Evolutionary conservation across 1,284 basidiomycete species (phyloP), one percentile per base, ranked within the genome.

Genomic region (Exobasidium rhododendri): DNA sequence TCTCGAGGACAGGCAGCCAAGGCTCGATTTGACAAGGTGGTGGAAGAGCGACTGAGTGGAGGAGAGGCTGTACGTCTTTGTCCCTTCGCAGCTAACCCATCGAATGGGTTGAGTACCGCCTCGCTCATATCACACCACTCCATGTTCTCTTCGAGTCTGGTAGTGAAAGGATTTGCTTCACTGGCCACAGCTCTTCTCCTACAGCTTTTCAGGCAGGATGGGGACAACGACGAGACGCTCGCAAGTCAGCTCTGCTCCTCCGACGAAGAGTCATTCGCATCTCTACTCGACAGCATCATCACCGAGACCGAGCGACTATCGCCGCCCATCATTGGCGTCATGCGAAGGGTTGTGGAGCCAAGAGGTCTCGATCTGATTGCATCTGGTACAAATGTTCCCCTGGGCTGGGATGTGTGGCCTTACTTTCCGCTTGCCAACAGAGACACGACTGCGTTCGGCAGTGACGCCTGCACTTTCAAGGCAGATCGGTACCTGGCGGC

Each of bases 111-210:
- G 17, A 40, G 35, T 17, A 40, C 35, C 17, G 35, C 35, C 7
- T 40, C 35, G 17, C 35, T 40, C 35, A 17, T 40, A 40, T 53
- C 51, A 17, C 51, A 26, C 35, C 51, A 53, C 28, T 29, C 51
- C 28, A 53, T 53, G 51, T 53, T 53, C 28, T 53, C 51, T 40
- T 53, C 51, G 20, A 26, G 13, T 31, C 28, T 53, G n/a, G 51
- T 31, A 6, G 51, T 50, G 24, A 50, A 50, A 31, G 47, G 10
- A 26, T 50, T 50, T 50, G 47, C 47, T 50, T 50, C 47, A 31
- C 7, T 50, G 7, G 47, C 47, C 22, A 31, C 10, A 7, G 47
- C 47, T 7, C 47, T 50, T 26, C 24, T 50, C 7, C 20, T 50
- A 31, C 47, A 50, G 20, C 7, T 50, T 10, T 50, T 26, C 47